phyloP scores from a whole-genome alignment of 306 rosid species.

The Rosa persica region DNA sequence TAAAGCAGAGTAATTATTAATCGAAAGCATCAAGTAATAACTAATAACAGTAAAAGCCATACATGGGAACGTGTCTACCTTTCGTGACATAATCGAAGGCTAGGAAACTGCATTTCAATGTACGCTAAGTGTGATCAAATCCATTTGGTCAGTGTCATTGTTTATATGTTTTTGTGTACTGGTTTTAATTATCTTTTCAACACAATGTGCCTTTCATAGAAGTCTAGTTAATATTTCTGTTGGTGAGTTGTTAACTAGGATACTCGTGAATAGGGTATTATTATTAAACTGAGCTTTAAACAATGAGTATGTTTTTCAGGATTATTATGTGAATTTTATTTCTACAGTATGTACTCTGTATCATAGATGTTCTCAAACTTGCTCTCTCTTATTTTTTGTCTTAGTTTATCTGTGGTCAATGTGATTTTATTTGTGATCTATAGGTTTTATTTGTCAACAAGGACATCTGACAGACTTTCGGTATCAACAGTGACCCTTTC shows the following conservation, averaged over 20 bases:
- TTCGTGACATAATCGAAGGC: background rate
- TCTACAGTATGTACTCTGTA: background rate
- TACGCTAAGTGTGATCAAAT: background rate
- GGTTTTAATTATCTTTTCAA: background rate
- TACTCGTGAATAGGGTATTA: background rate
- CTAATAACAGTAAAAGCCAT: background rate
- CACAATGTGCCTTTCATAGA: background rate
- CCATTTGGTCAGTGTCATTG: background rate
- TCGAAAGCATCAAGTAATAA: background rate
- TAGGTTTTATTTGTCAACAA: slow-evolving; percentile 82
- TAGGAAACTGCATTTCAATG: background rate
- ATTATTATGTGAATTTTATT: background rate
- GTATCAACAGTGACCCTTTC: slow-evolving; percentile 65
- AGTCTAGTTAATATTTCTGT: background rate
- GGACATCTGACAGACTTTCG: slow-evolving; percentile 73
- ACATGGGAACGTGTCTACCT: background rate
- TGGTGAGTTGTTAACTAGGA: slow-evolving; percentile 4
- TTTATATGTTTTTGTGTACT: background rate
- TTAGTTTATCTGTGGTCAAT: background rate
- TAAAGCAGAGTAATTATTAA: background rate
- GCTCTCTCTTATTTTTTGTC: background rate
- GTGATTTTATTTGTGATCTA: slow-evolving; percentile 22
- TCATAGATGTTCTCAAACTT: background rate
- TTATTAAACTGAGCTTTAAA: background rate
- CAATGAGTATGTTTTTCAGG: background rate